Percentiles rank a stretch among this genome's conserved stretches.
These are phyloP conservation scores for Blastobotrys peoriensis DNA, from an alignment of 805 yeast genomes.

Conservation along the genomic window DNA sequence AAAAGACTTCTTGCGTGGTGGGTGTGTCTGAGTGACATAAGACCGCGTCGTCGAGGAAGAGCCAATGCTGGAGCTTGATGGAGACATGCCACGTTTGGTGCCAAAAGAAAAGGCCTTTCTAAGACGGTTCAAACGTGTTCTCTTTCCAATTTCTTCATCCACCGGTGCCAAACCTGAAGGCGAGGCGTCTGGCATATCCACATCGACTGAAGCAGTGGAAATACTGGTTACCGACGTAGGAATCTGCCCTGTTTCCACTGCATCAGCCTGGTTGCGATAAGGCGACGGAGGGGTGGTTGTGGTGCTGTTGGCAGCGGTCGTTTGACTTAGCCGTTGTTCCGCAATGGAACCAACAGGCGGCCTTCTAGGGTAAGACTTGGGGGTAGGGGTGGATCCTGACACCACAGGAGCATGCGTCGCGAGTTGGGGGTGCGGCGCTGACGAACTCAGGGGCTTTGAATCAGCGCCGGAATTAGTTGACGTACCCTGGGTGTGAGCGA, in stretches of 20 bases:
- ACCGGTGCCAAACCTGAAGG: neutral
- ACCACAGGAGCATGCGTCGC: no score
- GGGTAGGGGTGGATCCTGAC: no score
- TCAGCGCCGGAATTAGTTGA: neutral
- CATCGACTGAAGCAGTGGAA: neutral
- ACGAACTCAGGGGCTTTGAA: neutral
- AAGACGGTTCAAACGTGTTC: slow-evolving; percentile 1
- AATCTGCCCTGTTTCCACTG: no score
- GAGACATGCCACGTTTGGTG: neutral
- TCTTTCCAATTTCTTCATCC: neutral
- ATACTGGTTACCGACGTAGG: no score
- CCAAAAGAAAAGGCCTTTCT: slow-evolving; percentile 21
- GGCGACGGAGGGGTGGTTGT: no score
- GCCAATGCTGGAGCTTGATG: neutral
- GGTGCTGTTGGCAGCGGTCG: no score
- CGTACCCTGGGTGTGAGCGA: no score
- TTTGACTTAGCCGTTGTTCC: neutral
- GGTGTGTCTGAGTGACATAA: neutral
- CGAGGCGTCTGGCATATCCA: neutral
- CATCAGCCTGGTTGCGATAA: neutral
- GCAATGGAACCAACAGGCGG: neutral
- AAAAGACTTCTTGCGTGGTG: slow-evolving; percentile 3
- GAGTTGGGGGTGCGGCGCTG: no score
- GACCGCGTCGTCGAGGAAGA: neutral
- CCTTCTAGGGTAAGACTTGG: neutral